Base-by-base conservation (phyloP, 176 grass and related monocot genomes). In the Coix lacrymajobi region DNA sequence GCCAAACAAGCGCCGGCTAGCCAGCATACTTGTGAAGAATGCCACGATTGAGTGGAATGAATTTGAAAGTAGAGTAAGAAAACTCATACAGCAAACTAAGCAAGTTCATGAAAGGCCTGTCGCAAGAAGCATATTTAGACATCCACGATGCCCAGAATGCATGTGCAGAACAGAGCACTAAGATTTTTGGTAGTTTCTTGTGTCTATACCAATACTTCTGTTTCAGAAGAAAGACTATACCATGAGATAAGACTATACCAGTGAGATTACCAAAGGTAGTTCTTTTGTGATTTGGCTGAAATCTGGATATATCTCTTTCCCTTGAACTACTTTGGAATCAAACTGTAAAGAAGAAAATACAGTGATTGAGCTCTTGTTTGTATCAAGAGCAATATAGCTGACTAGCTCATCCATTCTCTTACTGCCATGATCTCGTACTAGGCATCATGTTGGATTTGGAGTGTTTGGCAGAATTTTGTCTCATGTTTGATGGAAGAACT, bases 11-110 rank as follows among this genome's bases (percentile, higher is more conserved):
- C 92, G 93, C 5, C 74, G 93, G 33, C 65, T 99, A 71, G 91
- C 93, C 8, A 96, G 87, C 75, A 96, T 99, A 88, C 90, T 96
- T 83, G 85, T 89, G 44, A 96, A 88, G 76, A 99, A 99, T 73
- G 51, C 72, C 61, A 99, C 91, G 1, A 96, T 96, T 71, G 93
- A 99, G 74, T 99, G 96, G 96, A 95, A 91, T 28, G 96, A 96
- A 69, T 99, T 99, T 83, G 85, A 99, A 85, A 87, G 45, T 76
- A 93, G 93, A 80, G 96, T 96, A 68, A 91, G 85, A 61, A 99
- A 99, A 69, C 86, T 92, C 34, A 93, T 99, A 80, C 92, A 91
- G 6, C 93, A 99, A 86, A 95, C 96, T 73, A 99, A 99, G 73
- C 90, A 95, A 79, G 87, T 99, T 33, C 89, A 89, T 72, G 93